A percentile compares a stretch with the other conserved stretches of the same genome.
Conservation (phyloP, 2,329 filamentous ascomycete genomes). For the Diplodia intermedia region DNA sequence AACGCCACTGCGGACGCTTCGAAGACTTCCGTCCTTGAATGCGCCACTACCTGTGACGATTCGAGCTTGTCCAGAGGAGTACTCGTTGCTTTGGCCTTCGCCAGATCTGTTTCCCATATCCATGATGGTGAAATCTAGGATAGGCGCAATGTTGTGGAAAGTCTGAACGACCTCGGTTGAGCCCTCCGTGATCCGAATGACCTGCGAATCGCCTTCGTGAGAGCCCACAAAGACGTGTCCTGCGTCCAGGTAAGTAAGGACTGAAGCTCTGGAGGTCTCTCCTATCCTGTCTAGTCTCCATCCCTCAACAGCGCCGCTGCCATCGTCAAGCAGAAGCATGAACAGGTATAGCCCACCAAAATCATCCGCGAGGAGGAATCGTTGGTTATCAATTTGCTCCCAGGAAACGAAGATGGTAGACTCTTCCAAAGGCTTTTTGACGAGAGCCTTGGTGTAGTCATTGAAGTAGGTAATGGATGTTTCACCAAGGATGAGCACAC, state of each 20-base stretch:
- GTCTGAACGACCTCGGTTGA: constrained; percentile 74
- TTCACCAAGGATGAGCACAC: constrained; percentile 57
- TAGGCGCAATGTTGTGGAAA: constrained; percentile 84
- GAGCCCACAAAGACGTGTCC: constrained; percentile 85
- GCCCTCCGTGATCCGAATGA: constrained; percentile 69
- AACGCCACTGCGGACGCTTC: constrained; percentile 92
- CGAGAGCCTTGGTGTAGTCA: constrained; percentile 71
- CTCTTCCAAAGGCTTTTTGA: constrained; percentile 71
- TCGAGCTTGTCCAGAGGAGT: constrained; percentile 91
- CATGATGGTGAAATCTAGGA: constrained; percentile 94
- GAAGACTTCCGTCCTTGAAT: constrained; percentile 83
- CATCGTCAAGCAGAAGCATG: constrained; percentile 71
- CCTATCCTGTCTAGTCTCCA: constrained; percentile 75
- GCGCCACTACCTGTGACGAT: constrained; percentile 93
- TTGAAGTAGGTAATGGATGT: constrained; percentile 87
- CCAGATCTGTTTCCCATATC: constrained; percentile 88
- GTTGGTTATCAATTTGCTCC: constrained; percentile 80
- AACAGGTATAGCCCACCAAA: constrained; percentile 87
- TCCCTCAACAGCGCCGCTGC: constrained; percentile 68
- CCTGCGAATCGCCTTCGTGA: constrained; percentile 89
- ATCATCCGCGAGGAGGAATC: constrained; percentile 90
- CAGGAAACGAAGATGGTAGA: constrained; percentile 90
- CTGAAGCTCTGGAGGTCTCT: constrained; percentile 75
- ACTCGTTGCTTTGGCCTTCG: constrained; percentile 82
- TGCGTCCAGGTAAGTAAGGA: constrained; percentile 77